A percentile compares a stretch with the other conserved stretches of the same genome.
Conservation (phyloP, 805 yeast genomes). For the Candida sanyiensis region DNA sequence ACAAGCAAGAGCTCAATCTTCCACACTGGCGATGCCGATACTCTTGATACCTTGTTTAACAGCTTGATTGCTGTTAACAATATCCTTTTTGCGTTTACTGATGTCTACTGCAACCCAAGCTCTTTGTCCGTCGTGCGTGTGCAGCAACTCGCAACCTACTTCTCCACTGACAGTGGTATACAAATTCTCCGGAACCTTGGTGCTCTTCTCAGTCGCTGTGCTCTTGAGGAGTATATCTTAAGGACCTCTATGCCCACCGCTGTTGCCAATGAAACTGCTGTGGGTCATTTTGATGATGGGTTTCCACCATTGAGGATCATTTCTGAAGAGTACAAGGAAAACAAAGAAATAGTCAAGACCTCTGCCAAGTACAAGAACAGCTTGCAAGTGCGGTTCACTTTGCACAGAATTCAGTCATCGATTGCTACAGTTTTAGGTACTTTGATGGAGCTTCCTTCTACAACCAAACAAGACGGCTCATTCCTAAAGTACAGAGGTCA, state of each 20-base stretch:
- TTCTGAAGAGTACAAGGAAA: slow-evolving; percentile 34
- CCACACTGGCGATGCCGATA: slow-evolving; percentile 17
- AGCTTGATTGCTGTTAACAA: slow-evolving; percentile 34
- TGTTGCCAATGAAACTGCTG: slow-evolving; percentile 40
- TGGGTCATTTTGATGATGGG: slow-evolving; percentile 27
- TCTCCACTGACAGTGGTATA: slow-evolving; percentile 39
- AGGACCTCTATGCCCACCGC: slow-evolving; percentile 43
- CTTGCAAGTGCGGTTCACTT: slow-evolving; percentile 47
- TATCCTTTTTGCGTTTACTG: slow-evolving; percentile 46
- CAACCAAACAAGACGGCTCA: slow-evolving; percentile 41
- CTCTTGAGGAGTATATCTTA: slow-evolving; percentile 52
- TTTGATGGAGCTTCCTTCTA: slow-evolving; percentile 39
- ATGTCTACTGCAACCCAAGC: slow-evolving; percentile 50
- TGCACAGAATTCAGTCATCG: slow-evolving; percentile 42
- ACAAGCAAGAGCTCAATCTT: slow-evolving; percentile 24
- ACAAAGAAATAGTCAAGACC: slow-evolving; percentile 36
- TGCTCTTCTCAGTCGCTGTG: slow-evolving; percentile 42
- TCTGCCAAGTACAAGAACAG: slow-evolving; percentile 61
- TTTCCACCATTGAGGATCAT: slow-evolving; percentile 39
- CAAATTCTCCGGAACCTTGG: slow-evolving; percentile 37
- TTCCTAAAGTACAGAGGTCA: slow-evolving; percentile 32
- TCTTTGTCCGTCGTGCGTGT: slow-evolving; percentile 36
- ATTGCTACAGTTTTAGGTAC: slow-evolving; percentile 38
- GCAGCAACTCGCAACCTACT: slow-evolving; percentile 33
- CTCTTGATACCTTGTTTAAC: slow-evolving; percentile 24